Percentiles rank a stretch among this genome's conserved stretches.
These are phyloP conservation scores for Infundibulicybe gibba DNA, from an alignment of 768 basidiomycete species.

Conservation along the genomic window DNA sequence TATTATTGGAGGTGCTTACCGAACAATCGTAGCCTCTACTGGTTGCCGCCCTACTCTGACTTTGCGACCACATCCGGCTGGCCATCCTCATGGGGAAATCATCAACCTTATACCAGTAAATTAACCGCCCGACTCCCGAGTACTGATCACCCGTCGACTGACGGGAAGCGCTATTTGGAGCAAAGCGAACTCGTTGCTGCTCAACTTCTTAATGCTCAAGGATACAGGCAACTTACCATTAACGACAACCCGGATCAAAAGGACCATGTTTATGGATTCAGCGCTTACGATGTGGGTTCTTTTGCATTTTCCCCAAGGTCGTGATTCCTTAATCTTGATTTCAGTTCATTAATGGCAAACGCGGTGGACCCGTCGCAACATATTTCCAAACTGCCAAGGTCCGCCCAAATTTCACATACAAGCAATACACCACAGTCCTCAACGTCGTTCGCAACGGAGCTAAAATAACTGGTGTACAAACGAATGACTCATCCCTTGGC, in stretches of 20 bases:
- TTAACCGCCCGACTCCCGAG: constrained; percentile 48
- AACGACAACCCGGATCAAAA: constrained; percentile 54
- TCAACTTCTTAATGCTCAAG: constrained; percentile 42
- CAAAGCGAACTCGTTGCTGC: constrained; percentile 41
- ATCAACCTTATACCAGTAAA: constrained; percentile 45
- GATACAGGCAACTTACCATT: constrained; percentile 50
- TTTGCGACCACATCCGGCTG: constrained; percentile 49
- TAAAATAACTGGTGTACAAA: constrained; percentile 54
- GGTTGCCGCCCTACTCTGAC: constrained; percentile 49
- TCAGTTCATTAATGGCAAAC: constrained; percentile 41
- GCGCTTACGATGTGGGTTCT: constrained; percentile 31
- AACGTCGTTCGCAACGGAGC: constrained; percentile 56
- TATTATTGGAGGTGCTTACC: neutral
- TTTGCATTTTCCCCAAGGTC: neutral
- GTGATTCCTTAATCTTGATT: neutral
- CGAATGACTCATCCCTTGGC: constrained; percentile 54
- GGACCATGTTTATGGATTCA: constrained; percentile 60
- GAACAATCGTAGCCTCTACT: constrained; percentile 36
- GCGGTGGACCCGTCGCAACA: constrained; percentile 55
- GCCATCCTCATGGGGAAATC: constrained; percentile 53
- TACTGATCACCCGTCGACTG: constrained; percentile 57
- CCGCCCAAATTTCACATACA: constrained; percentile 49
- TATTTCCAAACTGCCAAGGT: constrained; percentile 55
- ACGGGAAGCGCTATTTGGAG: constrained; percentile 55
- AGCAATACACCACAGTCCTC: constrained; percentile 42